Base-by-base conservation (phyloP, 2,329 filamentous ascomycete species). In the Dactylellina haptotyla region DNA sequence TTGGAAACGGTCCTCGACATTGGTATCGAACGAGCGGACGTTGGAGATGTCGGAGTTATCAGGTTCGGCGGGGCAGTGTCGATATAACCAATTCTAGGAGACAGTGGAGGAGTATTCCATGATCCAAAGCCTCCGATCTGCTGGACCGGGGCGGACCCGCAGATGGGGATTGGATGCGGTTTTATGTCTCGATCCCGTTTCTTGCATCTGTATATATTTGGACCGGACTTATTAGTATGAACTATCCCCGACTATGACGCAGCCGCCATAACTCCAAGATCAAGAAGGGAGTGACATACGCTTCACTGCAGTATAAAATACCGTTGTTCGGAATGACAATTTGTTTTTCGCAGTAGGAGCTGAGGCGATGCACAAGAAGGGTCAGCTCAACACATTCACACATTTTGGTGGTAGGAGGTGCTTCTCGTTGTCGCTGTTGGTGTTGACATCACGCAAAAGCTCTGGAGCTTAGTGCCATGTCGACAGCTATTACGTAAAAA, bases 281-380 rank as follows among this genome's bases (percentile, higher is more conserved):
- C 25, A 46, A 41, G 26, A 26, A 28, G 16, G 23, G 32, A 25
- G 10, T 14, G 32, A 54, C 62, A 34, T 75, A 75, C 70, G 62
- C 63, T 61, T 75, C 70, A 48, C 70, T 75, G 32, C 77, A 78
- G 50, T 77, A 78, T 41, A 78, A 46, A 30, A 78, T 76, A 32
- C 73, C 76, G 16, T 75, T 75, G 23, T 78, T 78, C 10, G 77
- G 77, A 43, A 78, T 76, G 39, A 77, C 67, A 41, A 78, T 78
- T 61, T 78, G 77, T 51, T 78, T 77, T 53, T 78, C 77, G 75
- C 77, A 78, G 51, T 78, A 77, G 9, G 77, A 76, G 46, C 77
- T 78, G 39, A 48, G 28, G 16, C 26, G 39, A 48, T 57, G 16
- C 62, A 65, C 46, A 20, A 3, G 18, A 23, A 34, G 28, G 54